These are phyloP conservation scores for Pyracantha coccinea DNA, from an alignment of 331 rosid species.

Conservation along the genomic window DNA sequence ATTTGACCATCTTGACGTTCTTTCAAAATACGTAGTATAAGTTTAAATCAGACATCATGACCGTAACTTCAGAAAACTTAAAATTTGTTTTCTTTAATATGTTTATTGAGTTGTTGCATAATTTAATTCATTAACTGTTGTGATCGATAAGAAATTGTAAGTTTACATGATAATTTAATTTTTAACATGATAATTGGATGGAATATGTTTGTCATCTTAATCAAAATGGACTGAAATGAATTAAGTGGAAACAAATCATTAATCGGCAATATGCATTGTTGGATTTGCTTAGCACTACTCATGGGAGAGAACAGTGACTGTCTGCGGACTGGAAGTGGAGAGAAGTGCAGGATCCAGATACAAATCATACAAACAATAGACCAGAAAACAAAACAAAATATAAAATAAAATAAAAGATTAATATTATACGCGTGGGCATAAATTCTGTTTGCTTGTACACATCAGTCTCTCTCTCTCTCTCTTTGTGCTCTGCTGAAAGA, in stretches of 20 bases:
- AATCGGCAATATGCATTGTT: background rate
- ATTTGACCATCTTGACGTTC: no score
- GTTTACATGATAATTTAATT: no score
- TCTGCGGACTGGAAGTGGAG: background rate
- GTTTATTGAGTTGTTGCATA: no score
- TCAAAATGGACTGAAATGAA: constrained; percentile 9
- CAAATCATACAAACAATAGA: constrained; percentile 11
- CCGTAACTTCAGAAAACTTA: no score
- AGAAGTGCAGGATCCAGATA: background rate
- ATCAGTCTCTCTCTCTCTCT: background rate
- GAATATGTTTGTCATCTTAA: background rate
- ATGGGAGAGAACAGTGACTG: background rate
- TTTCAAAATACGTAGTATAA: no score
- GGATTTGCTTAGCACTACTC: background rate
- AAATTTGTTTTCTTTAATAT: no score
- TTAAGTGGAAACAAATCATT: background rate
- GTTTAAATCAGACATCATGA: no score
- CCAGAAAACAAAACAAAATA: background rate
- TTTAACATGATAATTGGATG: no score
- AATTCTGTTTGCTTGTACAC: constrained; percentile 31
- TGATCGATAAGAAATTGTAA: no score
- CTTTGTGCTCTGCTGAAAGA: background rate
- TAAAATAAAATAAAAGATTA: background rate
- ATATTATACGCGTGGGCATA: constrained; percentile 38
- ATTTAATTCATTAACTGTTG: no score